Evolutionary conservation across 108 stramenopile species (phyloP).

Genomic region (Skeletonema menzelii): DNA sequence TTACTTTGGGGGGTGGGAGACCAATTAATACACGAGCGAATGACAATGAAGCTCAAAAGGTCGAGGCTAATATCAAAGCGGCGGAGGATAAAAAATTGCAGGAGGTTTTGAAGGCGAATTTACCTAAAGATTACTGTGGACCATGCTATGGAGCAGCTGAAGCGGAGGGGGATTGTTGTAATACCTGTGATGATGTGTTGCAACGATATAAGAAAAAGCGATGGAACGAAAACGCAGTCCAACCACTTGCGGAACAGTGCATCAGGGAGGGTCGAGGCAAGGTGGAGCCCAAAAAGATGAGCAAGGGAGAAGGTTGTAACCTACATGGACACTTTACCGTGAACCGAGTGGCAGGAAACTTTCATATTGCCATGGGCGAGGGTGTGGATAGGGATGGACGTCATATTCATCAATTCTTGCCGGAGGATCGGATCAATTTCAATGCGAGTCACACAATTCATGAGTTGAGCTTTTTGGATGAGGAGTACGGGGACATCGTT

Average conservation of each 20-base stretch:
- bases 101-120: slow-evolving; percentile 28
- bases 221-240: slow-evolving; percentile 78
- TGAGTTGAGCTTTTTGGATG: slow-evolving; percentile 86
- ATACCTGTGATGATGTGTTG: slow-evolving; percentile 77
- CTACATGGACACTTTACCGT: slow-evolving; percentile 90
- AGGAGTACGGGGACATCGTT: slow-evolving; percentile 41
- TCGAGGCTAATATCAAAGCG: slow-evolving; percentile 45
- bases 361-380: slow-evolving; percentile 98
- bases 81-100: slow-evolving; percentile 49
- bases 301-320: slow-evolving; percentile 90
- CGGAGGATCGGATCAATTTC: slow-evolving; percentile 89
- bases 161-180: slow-evolving; percentile 80
- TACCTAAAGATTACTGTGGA: slow-evolving; percentile 91
- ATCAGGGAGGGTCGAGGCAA: slow-evolving; percentile 83
- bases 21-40: neutral
- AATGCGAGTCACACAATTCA: slow-evolving; percentile 95
- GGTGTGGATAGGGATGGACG: slow-evolving; percentile 91
- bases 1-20: slow-evolving; percentile 42
- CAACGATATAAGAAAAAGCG: slow-evolving; percentile 66
- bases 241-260: slow-evolving; percentile 89
- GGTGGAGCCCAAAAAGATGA: slow-evolving; percentile 59
- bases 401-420: slow-evolving; percentile 87
- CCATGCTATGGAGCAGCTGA: slow-evolving; percentile 93
- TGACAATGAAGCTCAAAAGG: slow-evolving; percentile 9
- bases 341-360: slow-evolving; percentile 96